Evolutionary conservation across 2,329 filamentous ascomycete genomes (phyloP), one percentile per base, ranked within the genome.

Genomic region (Exophiala alcalophila): DNA sequence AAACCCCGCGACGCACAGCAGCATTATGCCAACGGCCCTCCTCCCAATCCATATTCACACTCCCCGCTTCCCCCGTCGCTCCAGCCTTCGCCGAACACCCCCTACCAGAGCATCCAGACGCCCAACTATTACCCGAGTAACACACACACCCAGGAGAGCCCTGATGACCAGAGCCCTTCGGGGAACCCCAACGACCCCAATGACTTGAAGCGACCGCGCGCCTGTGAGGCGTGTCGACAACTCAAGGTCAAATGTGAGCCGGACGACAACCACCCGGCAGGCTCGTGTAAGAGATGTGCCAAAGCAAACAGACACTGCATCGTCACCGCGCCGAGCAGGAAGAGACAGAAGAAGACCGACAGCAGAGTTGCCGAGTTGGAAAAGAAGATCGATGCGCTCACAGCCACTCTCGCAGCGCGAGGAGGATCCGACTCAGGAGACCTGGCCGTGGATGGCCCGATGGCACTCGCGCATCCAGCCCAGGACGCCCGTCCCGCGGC

Each of bases 321-420:
- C 27, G 82, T 90, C 49, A 94, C 87, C 1, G 78, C 81, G 50
- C 86, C 79, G 1, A 80, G 73, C 10, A 67, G 87, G 27, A 94
- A 94, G 67, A 76, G 89, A 30, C 86, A 91, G 69, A 94, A 91
- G 72, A 94, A 94, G 72, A 89, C 86, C 40, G 90, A 94, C 62
- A 91, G 81, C 53, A 77, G 88, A 37, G 89, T 96, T 9, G 84
- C 88, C 6, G 89, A 95, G 69, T 73, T 96, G 37, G 89, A 95
- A 71, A 88, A 84, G 72, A 94, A 94, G 70, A 91, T 95, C 52
- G 88, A 95, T 69, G 86, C 84, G 6, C 63, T 95, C 61, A 94
- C 86, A 5, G 86, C 87, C 5, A 88, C 81, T 24, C 62, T 95
- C 52, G 82, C 87, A 31, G 80, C 84, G 2, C 62, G 64, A 7